These are phyloP conservation scores for Graphilbum fragrans DNA, from an alignment of 2,329 filamentous ascomycete species.

Conservation along the genomic window DNA sequence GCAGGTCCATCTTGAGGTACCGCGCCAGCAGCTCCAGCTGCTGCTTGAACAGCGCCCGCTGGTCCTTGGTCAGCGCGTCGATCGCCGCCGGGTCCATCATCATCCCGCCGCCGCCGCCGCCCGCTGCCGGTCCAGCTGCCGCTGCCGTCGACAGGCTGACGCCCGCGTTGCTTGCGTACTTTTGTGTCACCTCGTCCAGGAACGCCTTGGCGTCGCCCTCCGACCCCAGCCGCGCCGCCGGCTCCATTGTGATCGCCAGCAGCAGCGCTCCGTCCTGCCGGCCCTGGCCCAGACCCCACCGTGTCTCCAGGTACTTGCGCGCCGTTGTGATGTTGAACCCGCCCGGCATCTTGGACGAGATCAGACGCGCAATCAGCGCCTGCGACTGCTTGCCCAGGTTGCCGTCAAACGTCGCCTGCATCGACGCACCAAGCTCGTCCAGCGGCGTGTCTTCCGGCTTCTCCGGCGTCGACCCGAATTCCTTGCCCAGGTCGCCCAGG, in stretches of 20 bases:
- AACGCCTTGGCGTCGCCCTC: slow-evolving; percentile 88
- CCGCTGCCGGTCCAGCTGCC: slow-evolving; percentile 59
- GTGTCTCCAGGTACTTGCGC: slow-evolving; percentile 86
- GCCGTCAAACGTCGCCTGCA: slow-evolving; percentile 98
- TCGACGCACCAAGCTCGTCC: slow-evolving; percentile 85
- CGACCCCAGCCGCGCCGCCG: slow-evolving; percentile 72
- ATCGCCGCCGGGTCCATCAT: slow-evolving; percentile 99
- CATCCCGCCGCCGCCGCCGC: slow-evolving; percentile 70
- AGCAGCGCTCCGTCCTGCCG: slow-evolving; percentile 86
- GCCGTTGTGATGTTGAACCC: slow-evolving; percentile 97
- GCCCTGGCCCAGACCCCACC: slow-evolving; percentile 79
- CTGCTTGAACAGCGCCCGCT: slow-evolving; percentile 93
- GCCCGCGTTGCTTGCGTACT: slow-evolving; percentile 75
- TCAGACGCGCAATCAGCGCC: slow-evolving; percentile 83
- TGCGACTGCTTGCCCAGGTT: slow-evolving; percentile 95
- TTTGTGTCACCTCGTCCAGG: slow-evolving; percentile 77
- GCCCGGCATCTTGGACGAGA: slow-evolving; percentile 98
- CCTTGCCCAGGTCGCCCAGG: slow-evolving; percentile 91
- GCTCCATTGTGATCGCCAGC: slow-evolving; percentile 86
- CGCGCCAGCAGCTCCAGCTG: slow-evolving; percentile 90
- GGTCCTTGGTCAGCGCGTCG: slow-evolving; percentile 93
- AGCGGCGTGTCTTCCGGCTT: slow-evolving; percentile 96
- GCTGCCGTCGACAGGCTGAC: slow-evolving; percentile 71
- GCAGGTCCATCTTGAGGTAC: slow-evolving; percentile 94
- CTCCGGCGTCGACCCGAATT: slow-evolving; percentile 95